Base-by-base conservation (phyloP, 2,329 filamentous ascomycete species). In the Fusarium sp. region DNA sequence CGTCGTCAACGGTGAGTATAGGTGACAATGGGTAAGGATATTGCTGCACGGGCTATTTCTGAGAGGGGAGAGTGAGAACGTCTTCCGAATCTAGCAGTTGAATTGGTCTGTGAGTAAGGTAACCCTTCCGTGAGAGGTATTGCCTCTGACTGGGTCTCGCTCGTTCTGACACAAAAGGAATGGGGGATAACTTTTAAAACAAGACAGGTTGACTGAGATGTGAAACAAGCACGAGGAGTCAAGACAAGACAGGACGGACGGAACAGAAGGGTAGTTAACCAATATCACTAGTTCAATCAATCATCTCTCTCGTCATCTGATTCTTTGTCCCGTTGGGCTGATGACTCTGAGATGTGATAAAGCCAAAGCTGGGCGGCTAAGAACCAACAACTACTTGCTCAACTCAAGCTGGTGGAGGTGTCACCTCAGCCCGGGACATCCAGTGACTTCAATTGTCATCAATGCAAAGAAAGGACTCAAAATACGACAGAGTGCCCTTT, bases 1-100 rank as follows among this genome's bases (percentile, higher is more conserved):
- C 67, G 76, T 77, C 65, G 66, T 64, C 64, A 74, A 75, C 76
- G 75, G 76, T 77, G 75, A 73, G 72, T 74, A 72, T 77, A 77
- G 75, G 69, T 70, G 68, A 63, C 66, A 55, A 66, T 48, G 48
- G 54, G 54, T 61, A 70, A 70, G 76, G 76, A 66, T 74, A 66
- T 74, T 38, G 63, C 63, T 63, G 74, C 67, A 74, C 66, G 58
- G 74, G 65, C 66, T 70, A 38, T 42, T 73, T 50, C 62, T 55
- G 62, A 39, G 56, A 14, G 36, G 66, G 41, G 44, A 48, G 38
- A 41, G 39, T 22, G 39, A 41, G 20, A 41, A 14, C 10, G n/a
- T 45, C 55, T 58, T 58, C 24, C 55, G 8, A 36, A n/a, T 58
- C 35, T 28, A 55, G 35, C 51, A 55, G 51, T n/a, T 41, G 51